Conservation (phyloP, 495 filamentous ascomycete genomes). For the Penicillium lividum region DNA sequence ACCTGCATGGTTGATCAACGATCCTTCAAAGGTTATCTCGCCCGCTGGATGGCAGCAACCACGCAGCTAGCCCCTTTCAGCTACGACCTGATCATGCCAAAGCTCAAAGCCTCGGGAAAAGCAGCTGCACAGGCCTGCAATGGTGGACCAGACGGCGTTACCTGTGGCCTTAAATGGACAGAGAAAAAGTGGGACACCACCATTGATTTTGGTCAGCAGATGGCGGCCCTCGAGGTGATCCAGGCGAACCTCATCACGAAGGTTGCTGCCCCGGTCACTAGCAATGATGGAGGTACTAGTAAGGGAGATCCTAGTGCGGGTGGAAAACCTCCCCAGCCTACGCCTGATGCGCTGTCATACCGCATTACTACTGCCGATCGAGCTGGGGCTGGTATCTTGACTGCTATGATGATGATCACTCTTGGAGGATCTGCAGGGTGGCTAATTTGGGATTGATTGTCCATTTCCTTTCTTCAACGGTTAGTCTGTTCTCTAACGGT, state of each 20-base stretch:
- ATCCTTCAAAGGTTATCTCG: constrained; percentile 83
- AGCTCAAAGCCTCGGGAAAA: constrained; percentile 62
- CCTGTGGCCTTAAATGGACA: constrained; percentile 70
- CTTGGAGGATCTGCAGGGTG: constrained; percentile 35
- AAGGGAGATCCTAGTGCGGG: constrained; percentile 71
- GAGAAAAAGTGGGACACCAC: constrained; percentile 53
- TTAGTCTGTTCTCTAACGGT: not conserved
- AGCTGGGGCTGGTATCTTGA: constrained; percentile 57
- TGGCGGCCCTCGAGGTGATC: constrained; percentile 69
- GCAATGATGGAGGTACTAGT: constrained; percentile 72
- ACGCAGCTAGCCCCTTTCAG: constrained; percentile 73
- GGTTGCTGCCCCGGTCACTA: constrained; percentile 58
- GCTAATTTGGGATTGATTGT: constrained; percentile 32
- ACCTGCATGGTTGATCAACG: constrained; percentile 74
- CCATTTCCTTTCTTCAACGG: not conserved
- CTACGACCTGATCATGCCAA: constrained; percentile 58
- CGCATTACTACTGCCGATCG: constrained; percentile 52
- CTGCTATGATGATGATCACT: constrained; percentile 25
- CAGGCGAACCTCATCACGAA: constrained; percentile 58
- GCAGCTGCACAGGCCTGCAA: constrained; percentile 73
- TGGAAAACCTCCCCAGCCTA: constrained; percentile 14
- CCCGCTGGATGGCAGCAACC: constrained; percentile 75
- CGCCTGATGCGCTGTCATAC: constrained; percentile 19
- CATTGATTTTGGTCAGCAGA: constrained; percentile 68
- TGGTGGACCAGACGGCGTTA: constrained; percentile 50